These are phyloP conservation scores for Fusarium sp. DNA, from an alignment of 2,329 filamentous ascomycete species.

Conservation along the genomic window DNA sequence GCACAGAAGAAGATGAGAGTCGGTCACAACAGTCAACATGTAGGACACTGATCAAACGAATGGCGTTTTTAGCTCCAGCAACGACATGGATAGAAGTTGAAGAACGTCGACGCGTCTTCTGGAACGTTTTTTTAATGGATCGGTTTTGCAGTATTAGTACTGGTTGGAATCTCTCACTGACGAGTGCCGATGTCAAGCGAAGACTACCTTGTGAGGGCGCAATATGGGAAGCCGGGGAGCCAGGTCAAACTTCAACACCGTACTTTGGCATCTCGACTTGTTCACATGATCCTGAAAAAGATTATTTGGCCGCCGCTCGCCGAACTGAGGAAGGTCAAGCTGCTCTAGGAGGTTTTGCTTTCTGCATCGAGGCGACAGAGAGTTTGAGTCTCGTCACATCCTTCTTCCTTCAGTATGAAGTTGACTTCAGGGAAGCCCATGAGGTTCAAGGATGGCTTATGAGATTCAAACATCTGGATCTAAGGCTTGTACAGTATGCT, in stretches of 20 bases:
- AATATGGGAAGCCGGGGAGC: slow-evolving; percentile 52
- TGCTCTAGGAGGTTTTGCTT: slow-evolving; percentile 55
- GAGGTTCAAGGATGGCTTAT: slow-evolving; percentile 56
- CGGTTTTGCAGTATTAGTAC: slow-evolving; percentile 55
- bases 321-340: slow-evolving; percentile 31
- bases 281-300: slow-evolving; percentile 36
- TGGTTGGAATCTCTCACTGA: slow-evolving; percentile 49
- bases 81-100: slow-evolving; percentile 52
- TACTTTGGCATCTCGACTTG: slow-evolving; percentile 55
- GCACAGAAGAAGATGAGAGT: slow-evolving; percentile 49
- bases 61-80: slow-evolving; percentile 47
- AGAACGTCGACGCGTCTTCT: slow-evolving; percentile 54
- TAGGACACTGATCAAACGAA: slow-evolving; percentile 47
- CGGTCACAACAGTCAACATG: slow-evolving; percentile 17
- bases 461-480: slow-evolving; percentile 58
- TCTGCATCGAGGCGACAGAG: slow-evolving; percentile 59
- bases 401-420: slow-evolving; percentile 55
- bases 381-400: slow-evolving; percentile 55
- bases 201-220: slow-evolving; percentile 54
- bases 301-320: slow-evolving; percentile 5
- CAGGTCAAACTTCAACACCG: slow-evolving; percentile 51
- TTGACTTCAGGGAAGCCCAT: slow-evolving; percentile 51
- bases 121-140: slow-evolving; percentile 55
- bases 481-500: slow-evolving; percentile 54
- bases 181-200: slow-evolving; percentile 50